Evolutionary conservation across 1,284 basidiomycete genomes (phyloP).

Genomic region (Cutaneotrichosporon arboriforme): DNA sequence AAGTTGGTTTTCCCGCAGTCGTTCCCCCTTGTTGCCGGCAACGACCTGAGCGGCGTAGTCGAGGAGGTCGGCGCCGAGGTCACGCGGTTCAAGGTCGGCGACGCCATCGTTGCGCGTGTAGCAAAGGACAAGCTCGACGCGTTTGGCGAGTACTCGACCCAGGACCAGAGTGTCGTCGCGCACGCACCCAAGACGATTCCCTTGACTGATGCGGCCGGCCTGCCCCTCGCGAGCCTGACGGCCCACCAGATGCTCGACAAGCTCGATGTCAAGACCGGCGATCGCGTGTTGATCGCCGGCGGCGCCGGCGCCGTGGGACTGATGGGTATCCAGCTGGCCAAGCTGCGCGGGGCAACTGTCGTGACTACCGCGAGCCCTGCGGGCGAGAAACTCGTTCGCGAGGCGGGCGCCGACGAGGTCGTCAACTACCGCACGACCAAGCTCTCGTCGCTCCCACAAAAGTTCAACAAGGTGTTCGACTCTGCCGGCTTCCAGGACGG

Average conservation of each 20-base stretch:
- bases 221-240: conserved; percentile 22
- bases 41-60: conserved; percentile 50
- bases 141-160: conserved; percentile 47
- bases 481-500: conserved; percentile 9
- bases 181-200: conserved; percentile 13
- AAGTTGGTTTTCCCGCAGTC: conserved; percentile 20
- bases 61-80: conserved; percentile 36
- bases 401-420: conserved; percentile 49
- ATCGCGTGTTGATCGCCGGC: conserved; percentile 48
- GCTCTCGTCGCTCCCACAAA: conserved; percentile 2
- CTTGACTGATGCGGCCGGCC: conserved; percentile 15
- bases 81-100: conserved; percentile 40
- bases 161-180: conserved; percentile 7
- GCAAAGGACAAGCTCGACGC: conserved; percentile 42
- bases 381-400: conserved; percentile 47
- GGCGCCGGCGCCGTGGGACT: conserved; percentile 51
- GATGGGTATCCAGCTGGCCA: conserved; percentile 51
- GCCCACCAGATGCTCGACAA: conserved; percentile 17
- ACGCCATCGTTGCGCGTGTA: conserved; percentile 51
- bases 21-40: conserved; percentile 11
- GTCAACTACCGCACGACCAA: conserved; percentile 37
- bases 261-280: conserved; percentile 17
- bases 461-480: conserved; percentile 21
- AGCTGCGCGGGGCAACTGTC: conserved; percentile 49
- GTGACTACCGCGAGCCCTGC: conserved; percentile 49